phyloP scores from a whole-genome alignment of 2,329 filamentous ascomycete genomes.

The Colletotrichum cordylinicola region DNA sequence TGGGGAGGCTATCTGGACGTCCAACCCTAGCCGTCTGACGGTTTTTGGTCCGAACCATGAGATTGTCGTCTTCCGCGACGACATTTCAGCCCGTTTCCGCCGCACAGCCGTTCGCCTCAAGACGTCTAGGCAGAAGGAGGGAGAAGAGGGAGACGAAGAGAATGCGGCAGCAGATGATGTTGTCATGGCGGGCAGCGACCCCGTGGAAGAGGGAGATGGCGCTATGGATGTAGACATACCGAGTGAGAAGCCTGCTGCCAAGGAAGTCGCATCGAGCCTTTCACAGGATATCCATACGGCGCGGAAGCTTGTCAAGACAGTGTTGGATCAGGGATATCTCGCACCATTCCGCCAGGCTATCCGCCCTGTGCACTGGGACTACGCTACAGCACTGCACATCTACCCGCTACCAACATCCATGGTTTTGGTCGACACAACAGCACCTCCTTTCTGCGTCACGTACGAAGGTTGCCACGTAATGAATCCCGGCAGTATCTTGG shows the following conservation, averaged over 20 bases:
- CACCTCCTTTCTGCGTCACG: conserved; percentile 82
- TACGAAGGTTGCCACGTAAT: conserved; percentile 97
- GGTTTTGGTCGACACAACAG: conserved; percentile 82
- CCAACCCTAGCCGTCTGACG: conserved; percentile 81
- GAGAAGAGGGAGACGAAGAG: conserved; percentile 34
- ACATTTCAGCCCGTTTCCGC: conserved; percentile 80
- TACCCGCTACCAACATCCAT: conserved; percentile 89
- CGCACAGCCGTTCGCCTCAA: conserved; percentile 78
- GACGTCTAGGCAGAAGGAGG: conserved; percentile 35
- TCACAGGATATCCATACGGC: conserved; percentile 64
- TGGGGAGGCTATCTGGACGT: conserved; percentile 82
- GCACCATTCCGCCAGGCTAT: conserved; percentile 83
- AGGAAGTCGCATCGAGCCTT: conserved; percentile 26
- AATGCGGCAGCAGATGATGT: conserved; percentile 29
- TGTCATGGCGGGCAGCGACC: conserved; percentile 35
- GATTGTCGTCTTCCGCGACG: conserved; percentile 85
- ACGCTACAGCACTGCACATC: conserved; percentile 74
- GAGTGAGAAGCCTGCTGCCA: conserved; percentile 6
- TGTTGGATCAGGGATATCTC: conserved; percentile 89
- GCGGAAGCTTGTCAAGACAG: conserved; percentile 84
- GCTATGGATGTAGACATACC: conserved; percentile 52
- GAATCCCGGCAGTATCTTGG: conserved; percentile 84
- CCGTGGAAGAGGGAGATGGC: conserved; percentile 27
- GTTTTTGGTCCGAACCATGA: conserved; percentile 91
- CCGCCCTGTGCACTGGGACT: conserved; percentile 91